Base-by-base conservation (phyloP, 768 basidiomycete species). In the Lactarius pseudohatsudake region DNA sequence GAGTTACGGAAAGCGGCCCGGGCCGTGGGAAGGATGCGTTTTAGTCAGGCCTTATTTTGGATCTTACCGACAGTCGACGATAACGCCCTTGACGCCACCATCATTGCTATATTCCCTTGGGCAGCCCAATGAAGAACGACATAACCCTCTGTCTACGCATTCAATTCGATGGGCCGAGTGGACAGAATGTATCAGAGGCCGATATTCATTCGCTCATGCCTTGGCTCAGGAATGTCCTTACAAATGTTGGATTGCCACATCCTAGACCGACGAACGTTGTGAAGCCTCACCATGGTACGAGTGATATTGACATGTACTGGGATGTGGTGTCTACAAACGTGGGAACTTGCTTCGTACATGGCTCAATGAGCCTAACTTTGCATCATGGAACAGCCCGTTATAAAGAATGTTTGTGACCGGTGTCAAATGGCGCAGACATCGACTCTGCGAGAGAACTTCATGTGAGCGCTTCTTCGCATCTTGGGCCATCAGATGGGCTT, bases 281-380 rank as follows among this genome's bases (percentile, higher is more conserved):
- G 5, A 64, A 60, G 22, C 54, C 41, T 26, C 1, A 30, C 34
- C 20, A 58, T 32, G 26, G 16, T 41, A 45, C 43, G n/a, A 30
- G 43, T 45, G 18, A 40, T 34, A 47, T 67, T 26, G 66, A 67
- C 11, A 57, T 67, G 54, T 67, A 43, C 40, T 67, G 66, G 66
- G 66, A 67, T 30, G 10, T 62, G 2, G 57, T 36, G 22, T 26
- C 16, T n/a, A 6, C 15, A n/a, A 43, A 60, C 5, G 66, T 59
- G 20, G 45, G 62, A n/a, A 16, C 22, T 22, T 28, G 32, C 38
- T 36, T 38, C 10, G 5, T 59, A 9, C 22, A 30, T 38, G 0
- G 13, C 40, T n/a, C 30, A 32, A 22, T 61, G 45, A n/a, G 34
- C 1, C 47, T 53, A n/a, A 62, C 47, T 26, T 18, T 11, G 36